Evolutionary conservation across 2,329 filamentous ascomycete genomes (phyloP).

Genomic region (Ilyonectria destructans): DNA sequence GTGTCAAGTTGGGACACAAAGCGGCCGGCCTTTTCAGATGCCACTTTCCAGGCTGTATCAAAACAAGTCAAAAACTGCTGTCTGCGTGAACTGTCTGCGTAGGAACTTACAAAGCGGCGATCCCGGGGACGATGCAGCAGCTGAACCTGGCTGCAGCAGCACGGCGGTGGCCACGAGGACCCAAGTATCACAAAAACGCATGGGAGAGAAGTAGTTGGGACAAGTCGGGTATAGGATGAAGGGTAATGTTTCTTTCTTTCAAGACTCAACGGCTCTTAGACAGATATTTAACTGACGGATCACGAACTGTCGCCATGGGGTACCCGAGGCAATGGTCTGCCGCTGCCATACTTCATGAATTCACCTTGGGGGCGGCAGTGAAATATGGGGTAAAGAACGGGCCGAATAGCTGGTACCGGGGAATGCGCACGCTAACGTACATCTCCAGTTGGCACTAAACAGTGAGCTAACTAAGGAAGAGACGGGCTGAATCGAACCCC

Average conservation of each 20-base stretch:
- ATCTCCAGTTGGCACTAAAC: background rate
- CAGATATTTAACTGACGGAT: background rate
- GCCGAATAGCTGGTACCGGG: background rate
- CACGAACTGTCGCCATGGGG: background rate
- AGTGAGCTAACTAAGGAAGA: background rate
- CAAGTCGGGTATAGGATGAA: background rate
- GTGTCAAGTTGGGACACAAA: slow-evolving; percentile 18
- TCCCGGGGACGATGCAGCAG: background rate
- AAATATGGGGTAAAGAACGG: background rate
- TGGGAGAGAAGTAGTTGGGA: background rate
- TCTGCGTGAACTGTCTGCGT: background rate
- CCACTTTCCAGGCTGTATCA: background rate
- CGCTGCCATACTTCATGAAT: background rate
- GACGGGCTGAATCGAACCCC: background rate
- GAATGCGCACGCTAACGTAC: background rate
- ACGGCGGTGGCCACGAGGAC: background rate
- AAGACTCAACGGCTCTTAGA: background rate
- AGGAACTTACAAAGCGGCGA: background rate
- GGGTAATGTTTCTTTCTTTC: background rate
- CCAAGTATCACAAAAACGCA: background rate
- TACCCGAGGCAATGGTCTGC: background rate
- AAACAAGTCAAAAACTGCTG: background rate
- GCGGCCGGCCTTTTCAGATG: background rate
- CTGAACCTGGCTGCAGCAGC: background rate
- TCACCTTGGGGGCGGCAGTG: background rate